Evolutionary conservation across 2,329 filamentous ascomycete genomes (phyloP), one percentile per base, ranked within the genome.

Genomic region (Fusarium sp.): DNA sequence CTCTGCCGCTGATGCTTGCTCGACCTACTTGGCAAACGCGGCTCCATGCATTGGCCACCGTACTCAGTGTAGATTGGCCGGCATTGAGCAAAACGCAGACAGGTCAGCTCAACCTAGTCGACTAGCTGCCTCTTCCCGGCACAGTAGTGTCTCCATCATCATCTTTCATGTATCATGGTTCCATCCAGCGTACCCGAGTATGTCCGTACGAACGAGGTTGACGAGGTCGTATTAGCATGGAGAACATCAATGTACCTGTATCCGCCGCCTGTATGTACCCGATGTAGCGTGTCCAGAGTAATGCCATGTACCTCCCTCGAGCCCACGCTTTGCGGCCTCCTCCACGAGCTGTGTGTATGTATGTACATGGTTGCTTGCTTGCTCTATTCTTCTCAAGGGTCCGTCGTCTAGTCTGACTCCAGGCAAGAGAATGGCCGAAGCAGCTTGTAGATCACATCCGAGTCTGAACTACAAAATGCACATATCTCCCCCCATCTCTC

Each of bases 391-490:
- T 51, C 58, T 53, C 48, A 57, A 65, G 66, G 54, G 49, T 32
- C 56, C 52, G 49, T 65, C 49, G 49, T 55, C 38, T 65, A 61
- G 53, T 54, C 63, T 58, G 51, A 44, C 48, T 50, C 44, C 52
- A 21, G 55, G 46, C 27, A 49, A 51, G 60, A 53, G 29, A 47
- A 48, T 49, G 55, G 55, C 27, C 41, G 38, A 59, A 41, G 50
- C 46, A 55, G 61, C 44, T 54, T 67, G 63, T 68, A 69, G 65
- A 65, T 57, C 61, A 42, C 54, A 50, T 63, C 44, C 58, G 50
- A 56, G 46, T 61, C 49, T 54, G 44, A 62, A 68, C 63, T 69
- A 69, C 67, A 70, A 68, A 69, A 67, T 63, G 63, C 57, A 49
- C 56, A 60, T 65, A 55, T 52, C 51, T 61, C 61, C 67, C 67